A percentile compares a stretch with the other conserved stretches of the same genome.
Evolutionary conservation across 2,329 filamentous ascomycete species (phyloP).

Genomic region (Penicillium hesseltinei): DNA sequence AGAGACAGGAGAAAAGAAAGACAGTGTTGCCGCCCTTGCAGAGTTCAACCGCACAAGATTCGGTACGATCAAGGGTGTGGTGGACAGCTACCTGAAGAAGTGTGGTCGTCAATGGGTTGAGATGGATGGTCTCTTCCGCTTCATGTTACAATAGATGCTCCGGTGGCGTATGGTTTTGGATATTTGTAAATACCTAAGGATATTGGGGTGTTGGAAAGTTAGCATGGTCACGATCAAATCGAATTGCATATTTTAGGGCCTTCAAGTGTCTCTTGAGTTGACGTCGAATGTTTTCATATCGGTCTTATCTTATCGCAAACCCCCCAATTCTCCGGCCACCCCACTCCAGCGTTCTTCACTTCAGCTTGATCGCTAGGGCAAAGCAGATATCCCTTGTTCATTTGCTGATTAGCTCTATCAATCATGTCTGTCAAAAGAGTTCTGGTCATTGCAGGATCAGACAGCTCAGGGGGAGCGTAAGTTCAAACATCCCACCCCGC

Average conservation of each 20-base stretch:
- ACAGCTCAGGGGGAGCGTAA: conserved; percentile 87
- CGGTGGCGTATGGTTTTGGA: conserved; percentile 18
- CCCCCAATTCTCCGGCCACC: conserved; percentile 1
- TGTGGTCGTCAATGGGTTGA: conserved; percentile 90
- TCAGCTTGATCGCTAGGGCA: not conserved
- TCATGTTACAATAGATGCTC: conserved; percentile 48
- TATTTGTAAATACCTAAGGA: conserved; percentile 28
- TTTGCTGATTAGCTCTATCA: conserved; percentile 11
- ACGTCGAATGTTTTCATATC: not conserved
- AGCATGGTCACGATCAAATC: conserved; percentile 9
- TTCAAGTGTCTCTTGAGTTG: not conserved
- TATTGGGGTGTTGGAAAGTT: conserved; percentile 4
- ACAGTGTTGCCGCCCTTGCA: conserved; percentile 68
- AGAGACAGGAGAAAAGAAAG: conserved; percentile 55
- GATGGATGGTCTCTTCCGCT: conserved; percentile 81
- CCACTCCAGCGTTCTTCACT: conserved; percentile 15
- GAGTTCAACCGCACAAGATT: conserved; percentile 83
- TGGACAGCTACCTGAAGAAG: conserved; percentile 82
- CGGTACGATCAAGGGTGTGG: conserved; percentile 69
- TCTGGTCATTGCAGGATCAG: conserved; percentile 81
- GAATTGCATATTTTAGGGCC: conserved; percentile 6
- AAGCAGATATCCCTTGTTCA: not conserved
- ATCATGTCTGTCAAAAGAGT: conserved; percentile 54
- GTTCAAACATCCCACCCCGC: conserved; percentile 33
- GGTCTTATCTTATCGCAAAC: not conserved